Percentiles rank a stretch among this genome's conserved stretches.
Conservation (phyloP, 768 basidiomycete species). For the Boletales sp. region DNA sequence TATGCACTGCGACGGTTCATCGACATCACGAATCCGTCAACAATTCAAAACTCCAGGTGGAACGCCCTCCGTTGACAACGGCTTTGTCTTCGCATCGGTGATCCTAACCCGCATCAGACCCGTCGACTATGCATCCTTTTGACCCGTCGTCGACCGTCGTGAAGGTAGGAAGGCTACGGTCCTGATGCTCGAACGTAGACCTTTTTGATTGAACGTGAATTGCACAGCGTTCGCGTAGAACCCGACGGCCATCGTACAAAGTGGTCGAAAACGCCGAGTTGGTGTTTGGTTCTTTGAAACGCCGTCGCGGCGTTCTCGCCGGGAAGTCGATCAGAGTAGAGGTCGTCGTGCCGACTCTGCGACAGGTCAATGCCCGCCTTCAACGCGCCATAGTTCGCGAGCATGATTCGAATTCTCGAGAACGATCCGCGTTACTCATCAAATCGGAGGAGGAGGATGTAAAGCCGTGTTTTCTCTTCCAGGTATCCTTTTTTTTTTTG, state of each 20-base stretch:
- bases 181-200: too few relatives aligned
- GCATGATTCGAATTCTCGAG: constrained; percentile 2
- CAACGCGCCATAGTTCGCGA: neutral
- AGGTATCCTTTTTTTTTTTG: neutral
- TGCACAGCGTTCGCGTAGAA: constrained; percentile 1
- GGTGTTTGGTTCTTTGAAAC: neutral
- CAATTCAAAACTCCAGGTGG: too few relatives aligned
- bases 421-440: neutral
- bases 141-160: neutral
- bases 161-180: neutral
- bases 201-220: neutral
- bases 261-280: neutral
- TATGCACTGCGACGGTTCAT: too few relatives aligned
- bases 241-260: constrained; percentile 6
- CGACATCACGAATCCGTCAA: too few relatives aligned
- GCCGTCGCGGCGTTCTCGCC: constrained; percentile 6
- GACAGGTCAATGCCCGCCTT: neutral
- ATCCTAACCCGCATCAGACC: too few relatives aligned
- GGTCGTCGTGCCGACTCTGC: constrained; percentile 8
- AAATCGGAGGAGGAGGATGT: constrained; percentile 8
- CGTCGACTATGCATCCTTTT: neutral
- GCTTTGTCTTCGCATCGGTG: too few relatives aligned
- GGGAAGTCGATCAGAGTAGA: constrained; percentile 4
- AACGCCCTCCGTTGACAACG: too few relatives aligned
- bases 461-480: constrained; percentile 1